phyloP scores from a whole-genome alignment of 2,329 filamentous ascomycete genomes.

The Lachnellula arida region DNA sequence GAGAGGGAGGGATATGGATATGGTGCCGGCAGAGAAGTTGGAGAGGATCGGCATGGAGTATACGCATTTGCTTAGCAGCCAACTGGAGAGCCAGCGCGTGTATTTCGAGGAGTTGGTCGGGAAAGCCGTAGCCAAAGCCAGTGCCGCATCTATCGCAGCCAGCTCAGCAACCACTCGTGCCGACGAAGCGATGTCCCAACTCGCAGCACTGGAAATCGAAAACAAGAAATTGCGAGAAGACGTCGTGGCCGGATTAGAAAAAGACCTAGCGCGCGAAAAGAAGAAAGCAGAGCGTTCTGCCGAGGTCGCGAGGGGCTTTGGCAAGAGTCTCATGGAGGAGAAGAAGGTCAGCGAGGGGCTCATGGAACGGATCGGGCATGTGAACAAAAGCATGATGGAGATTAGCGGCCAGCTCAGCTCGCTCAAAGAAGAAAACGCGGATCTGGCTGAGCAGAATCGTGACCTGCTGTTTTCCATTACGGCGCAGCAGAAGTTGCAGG shows the following conservation, averaged over 20 bases:
- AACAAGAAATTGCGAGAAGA: slow-evolving; percentile 45
- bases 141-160: slow-evolving; percentile 63
- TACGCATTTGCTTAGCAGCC: slow-evolving; percentile 85
- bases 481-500: slow-evolving; percentile 74
- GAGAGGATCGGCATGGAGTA: slow-evolving; percentile 88
- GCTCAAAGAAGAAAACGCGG: slow-evolving; percentile 59
- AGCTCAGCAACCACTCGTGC: slow-evolving; percentile 54
- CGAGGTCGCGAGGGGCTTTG: slow-evolving; percentile 68
- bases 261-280: slow-evolving; percentile 64
- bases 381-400: slow-evolving; percentile 58
- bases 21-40: slow-evolving; percentile 64
- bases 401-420: slow-evolving; percentile 53
- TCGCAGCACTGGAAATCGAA: slow-evolving; percentile 49
- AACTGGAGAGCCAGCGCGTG: slow-evolving; percentile 84
- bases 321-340: slow-evolving; percentile 77
- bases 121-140: slow-evolving; percentile 85
- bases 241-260: slow-evolving; percentile 65
- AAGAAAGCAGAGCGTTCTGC: slow-evolving; percentile 67
- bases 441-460: slow-evolving; percentile 79
- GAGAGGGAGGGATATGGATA: slow-evolving; percentile 48
- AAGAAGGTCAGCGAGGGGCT: slow-evolving; percentile 78
- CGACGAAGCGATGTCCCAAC: slow-evolving; percentile 44
- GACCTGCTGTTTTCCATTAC: slow-evolving; percentile 85
- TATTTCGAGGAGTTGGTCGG: slow-evolving; percentile 94
- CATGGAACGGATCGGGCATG: slow-evolving; percentile 72